Conservation (phyloP, 2,329 filamentous ascomycete species). For the Lecanicillium sp. region DNA sequence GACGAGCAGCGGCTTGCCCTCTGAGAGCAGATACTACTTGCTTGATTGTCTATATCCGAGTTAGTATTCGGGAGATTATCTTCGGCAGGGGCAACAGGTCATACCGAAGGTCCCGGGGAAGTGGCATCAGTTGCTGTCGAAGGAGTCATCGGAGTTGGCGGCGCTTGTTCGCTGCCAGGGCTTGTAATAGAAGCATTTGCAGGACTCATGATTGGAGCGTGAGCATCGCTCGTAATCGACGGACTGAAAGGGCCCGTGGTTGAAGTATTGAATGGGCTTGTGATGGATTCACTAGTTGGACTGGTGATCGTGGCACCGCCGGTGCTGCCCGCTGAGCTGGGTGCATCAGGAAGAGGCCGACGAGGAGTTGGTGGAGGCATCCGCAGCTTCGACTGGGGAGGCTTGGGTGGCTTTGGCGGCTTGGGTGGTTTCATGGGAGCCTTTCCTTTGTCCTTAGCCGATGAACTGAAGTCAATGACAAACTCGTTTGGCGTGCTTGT, state of each 20-base stretch:
- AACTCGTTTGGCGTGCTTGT: slow-evolving; percentile 29
- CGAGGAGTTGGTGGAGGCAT: slow-evolving; percentile 16
- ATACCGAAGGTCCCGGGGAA: slow-evolving; percentile 24
- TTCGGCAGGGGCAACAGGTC: slow-evolving; percentile 12
- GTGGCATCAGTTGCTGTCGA: slow-evolving; percentile 18
- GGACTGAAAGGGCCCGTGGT: too few relatives aligned
- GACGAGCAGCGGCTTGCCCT: slow-evolving; percentile 20
- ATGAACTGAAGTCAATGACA: slow-evolving; percentile 31
- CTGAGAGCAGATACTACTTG: slow-evolving; percentile 7
- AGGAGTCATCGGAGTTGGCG: slow-evolving; percentile 15
- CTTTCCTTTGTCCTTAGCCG: slow-evolving; percentile 29
- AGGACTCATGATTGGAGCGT: background rate
- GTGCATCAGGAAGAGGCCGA: too few relatives aligned
- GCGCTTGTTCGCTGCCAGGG: background rate
- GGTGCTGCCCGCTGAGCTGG: too few relatives aligned
- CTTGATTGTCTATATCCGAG: background rate
- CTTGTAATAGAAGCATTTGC: background rate
- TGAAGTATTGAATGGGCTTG: too few relatives aligned
- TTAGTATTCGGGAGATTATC: slow-evolving; percentile 1
- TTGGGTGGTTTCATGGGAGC: slow-evolving; percentile 28
- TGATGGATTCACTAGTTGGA: too few relatives aligned
- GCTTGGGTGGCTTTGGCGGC: slow-evolving; percentile 6
- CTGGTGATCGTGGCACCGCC: too few relatives aligned
- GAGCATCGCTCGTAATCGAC: slow-evolving; percentile 12
- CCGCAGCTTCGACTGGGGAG: slow-evolving; percentile 19